Evolutionary conservation across 768 basidiomycete genomes (phyloP).

Genomic region (Gautieria morchelliformis): DNA sequence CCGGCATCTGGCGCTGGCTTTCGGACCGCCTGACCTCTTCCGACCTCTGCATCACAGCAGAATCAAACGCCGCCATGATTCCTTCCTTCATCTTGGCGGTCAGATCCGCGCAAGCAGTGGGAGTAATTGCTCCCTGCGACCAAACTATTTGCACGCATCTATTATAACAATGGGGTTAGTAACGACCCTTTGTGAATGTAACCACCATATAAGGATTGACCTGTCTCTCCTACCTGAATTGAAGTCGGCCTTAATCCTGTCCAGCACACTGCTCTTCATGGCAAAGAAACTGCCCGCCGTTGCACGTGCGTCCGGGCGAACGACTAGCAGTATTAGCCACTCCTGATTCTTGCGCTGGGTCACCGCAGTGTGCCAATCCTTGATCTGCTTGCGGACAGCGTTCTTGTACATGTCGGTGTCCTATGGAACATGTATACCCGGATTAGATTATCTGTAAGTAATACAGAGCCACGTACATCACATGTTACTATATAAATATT

Average conservation of each 20-base stretch:
- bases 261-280: conserved; percentile 75
- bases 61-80: conserved; percentile 75
- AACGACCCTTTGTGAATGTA: not conserved
- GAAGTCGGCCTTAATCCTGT: conserved; percentile 88
- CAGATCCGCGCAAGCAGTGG: conserved; percentile 80
- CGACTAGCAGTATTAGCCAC: conserved; percentile 86
- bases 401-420: conserved; percentile 71
- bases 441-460: conserved; percentile 9
- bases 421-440: conserved; percentile 21
- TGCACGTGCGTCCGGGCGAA: conserved; percentile 57
- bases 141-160: conserved; percentile 82
- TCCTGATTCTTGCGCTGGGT: conserved; percentile 73
- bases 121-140: conserved; percentile 61
- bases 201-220: conserved; percentile 27
- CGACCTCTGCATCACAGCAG: conserved; percentile 65
- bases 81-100: conserved; percentile 86
- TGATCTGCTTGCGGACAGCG: conserved; percentile 74
- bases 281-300: conserved; percentile 66
- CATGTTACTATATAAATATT: conserved; percentile 82
- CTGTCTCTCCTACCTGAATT: conserved; percentile 82
- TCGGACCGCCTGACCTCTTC: conserved; percentile 90
- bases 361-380: conserved; percentile 77
- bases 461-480: conserved; percentile 48
- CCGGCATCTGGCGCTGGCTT: conserved; percentile 81
- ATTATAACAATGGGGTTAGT: conserved; percentile 12